Base-by-base conservation (phyloP, 1,139 yeast species). In the Nakaseomyces bracarensis region DNA sequence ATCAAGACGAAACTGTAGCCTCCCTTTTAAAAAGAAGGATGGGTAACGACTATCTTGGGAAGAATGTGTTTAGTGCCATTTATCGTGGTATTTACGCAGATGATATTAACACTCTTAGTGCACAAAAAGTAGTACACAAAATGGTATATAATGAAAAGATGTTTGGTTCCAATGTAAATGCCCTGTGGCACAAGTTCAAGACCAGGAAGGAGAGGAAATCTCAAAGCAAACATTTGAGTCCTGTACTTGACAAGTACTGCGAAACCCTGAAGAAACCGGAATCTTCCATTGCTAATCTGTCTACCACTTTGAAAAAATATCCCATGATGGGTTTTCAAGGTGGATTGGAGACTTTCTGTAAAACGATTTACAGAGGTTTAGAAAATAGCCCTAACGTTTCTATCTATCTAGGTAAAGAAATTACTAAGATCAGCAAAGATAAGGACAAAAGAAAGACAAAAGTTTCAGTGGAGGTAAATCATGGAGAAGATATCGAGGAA, bases 51-150 rank as follows among this genome's bases (percentile, higher is more conserved):
- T 36, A 40, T 29, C 49, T 86, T 5, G 72, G 85, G 2, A 74
- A 75, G 40, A 78, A 83, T 43, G 64, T 91, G 11, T 63, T 82
- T 14, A 84, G 95, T 60, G 97, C 96, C 0, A 66, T 89, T 3
- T 68, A 82, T 56, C 87, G 87, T 55, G 98, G 98, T 0, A 79
- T 91, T 1, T 91, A 87, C 60, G 96, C 95, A 4, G 96, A 95
- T 1, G 95, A 89, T 60, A 71, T 78, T 3, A 57, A 71, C 9
- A 68, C 74, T 46, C 65, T 91, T 36, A 83, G 95, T 63, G 77
- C 82, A 0, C 66, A 73, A 18, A 68, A 82, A 1, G 72, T 82
- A 0, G 52, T 80, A 45, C 75, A 77, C 0, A 50, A 64, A 11
- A 55, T 85, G 47, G 74, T 71, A 40, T 65, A 71, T 18, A 61